Base-by-base conservation (phyloP, 1,284 basidiomycete genomes). In the Cerioporus squamosus region DNA sequence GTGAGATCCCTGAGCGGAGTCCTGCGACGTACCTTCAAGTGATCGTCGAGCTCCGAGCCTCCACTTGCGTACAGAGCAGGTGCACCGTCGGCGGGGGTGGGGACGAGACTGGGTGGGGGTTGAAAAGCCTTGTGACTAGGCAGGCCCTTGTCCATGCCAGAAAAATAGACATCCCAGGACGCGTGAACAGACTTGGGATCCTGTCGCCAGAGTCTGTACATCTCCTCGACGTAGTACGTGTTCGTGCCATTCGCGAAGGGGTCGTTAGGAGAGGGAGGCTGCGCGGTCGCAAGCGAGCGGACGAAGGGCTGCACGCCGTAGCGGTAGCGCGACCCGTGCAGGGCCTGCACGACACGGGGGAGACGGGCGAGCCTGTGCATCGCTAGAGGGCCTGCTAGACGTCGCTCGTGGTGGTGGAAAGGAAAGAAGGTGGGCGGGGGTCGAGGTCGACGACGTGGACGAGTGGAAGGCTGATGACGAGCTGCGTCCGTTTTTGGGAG, bases 161-260 rank as follows among this genome's bases (percentile, higher is more conserved):
- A 84, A 73, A 99, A 99, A 79, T 99, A 99, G 55, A 90, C 86
- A 64, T 93, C 85, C 97, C 97, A 99, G 31, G 95, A 97, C 2
- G 87, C 81, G 77, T 99, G 97, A 0, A 99, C 97, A 44, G 92
- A 91, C 66, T 86, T 84, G 42, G 95, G 94, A 77, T 99, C 93
- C 75, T 92, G 81, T 76, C 87, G 88, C 94, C 94, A 97, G 66
- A 88, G 85, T 66, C 86, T 85, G 78, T 95, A 96, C 95, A 97
- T 96, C 78, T 97, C 94, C 72, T 98, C 96, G 45, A 91, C 92
- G 74, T 99, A 98, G 80, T 97, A 96, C 42, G 93, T 82, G 77
- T 97, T 97, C 46, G 90, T 94, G 53, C 94, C 94, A 64, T 92
- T 95, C 22, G 94, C 94, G 72, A 97, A 96, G 18, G 84, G 80